Conservation (phyloP, 108 stramenopile genomes). For the Thalassiosira profunda region DNA sequence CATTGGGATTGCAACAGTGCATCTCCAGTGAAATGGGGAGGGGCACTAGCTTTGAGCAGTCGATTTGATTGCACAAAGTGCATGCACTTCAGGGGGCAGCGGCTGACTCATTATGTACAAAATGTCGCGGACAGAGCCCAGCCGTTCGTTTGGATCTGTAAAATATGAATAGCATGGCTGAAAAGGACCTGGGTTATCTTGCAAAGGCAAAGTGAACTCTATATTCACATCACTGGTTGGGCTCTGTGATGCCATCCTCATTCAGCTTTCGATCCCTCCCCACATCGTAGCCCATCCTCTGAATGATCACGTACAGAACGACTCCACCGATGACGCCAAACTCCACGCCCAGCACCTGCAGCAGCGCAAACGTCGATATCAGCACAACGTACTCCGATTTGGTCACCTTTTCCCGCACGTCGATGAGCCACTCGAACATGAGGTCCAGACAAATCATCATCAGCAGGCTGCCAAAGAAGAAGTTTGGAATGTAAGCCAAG, state of each 20-base stretch:
- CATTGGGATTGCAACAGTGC: too few relatives aligned
- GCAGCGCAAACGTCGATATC: constrained; percentile 83
- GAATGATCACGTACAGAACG: constrained; percentile 39
- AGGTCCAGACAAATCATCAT: constrained; percentile 94
- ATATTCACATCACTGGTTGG: too few relatives aligned
- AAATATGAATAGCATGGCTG: too few relatives aligned
- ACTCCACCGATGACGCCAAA: constrained; percentile 89
- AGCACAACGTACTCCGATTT: constrained; percentile 82
- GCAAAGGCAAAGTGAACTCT: too few relatives aligned
- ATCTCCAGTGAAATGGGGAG: too few relatives aligned
- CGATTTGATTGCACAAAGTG: too few relatives aligned
- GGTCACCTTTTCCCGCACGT: constrained; percentile 80
- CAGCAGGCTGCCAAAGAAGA: constrained; percentile 95
- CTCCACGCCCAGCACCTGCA: constrained; percentile 88
- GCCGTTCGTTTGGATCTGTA: too few relatives aligned
- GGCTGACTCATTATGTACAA: too few relatives aligned
- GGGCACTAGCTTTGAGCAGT: too few relatives aligned
- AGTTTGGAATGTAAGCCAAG: constrained; percentile 88
- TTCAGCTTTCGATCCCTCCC: constrained; percentile 10
- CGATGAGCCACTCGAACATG: constrained; percentile 96
- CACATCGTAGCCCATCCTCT: constrained; percentile 50
- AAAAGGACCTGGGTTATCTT: too few relatives aligned
- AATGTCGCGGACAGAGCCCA: too few relatives aligned
- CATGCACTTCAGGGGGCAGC: too few relatives aligned
- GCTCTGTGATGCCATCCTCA: constrained; percentile 4